Percentiles rank a stretch among this genome's conserved stretches.
Conservation (phyloP, 345 rosid species). For the Salix dunnii region DNA sequence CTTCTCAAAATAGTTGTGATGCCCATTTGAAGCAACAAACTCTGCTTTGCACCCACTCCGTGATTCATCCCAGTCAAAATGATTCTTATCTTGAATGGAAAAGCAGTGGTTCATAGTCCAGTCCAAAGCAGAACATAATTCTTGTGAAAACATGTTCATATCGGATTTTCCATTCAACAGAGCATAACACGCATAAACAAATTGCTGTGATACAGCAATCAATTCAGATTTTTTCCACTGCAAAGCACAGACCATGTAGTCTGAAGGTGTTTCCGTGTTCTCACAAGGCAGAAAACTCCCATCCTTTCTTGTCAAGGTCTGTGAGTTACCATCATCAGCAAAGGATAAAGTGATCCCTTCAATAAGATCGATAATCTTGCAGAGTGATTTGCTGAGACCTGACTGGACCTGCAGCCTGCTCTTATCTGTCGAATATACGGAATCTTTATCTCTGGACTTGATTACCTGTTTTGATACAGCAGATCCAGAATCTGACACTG, state of each 20-base stretch:
- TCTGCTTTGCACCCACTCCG: constrained; percentile 64
- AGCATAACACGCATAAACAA: constrained; percentile 65
- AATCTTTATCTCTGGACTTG: constrained; percentile 31
- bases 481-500: constrained; percentile 29
- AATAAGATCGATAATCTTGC: constrained; percentile 59
- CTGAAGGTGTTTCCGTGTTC: constrained; percentile 50
- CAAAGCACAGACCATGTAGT: constrained; percentile 67
- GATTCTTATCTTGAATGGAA: constrained; percentile 81
- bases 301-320: constrained; percentile 38
- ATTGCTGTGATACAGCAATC: constrained; percentile 41
- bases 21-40: constrained; percentile 13
- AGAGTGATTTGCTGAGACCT: constrained; percentile 51
- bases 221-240: constrained; percentile 92
- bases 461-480: constrained; percentile 20
- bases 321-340: constrained; percentile 18
- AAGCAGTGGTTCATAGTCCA: constrained; percentile 89
- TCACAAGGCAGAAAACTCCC: constrained; percentile 33
- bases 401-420: constrained; percentile 22
- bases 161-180: constrained; percentile 56
- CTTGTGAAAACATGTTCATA: constrained; percentile 53
- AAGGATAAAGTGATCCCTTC: constrained; percentile 53
- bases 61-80: constrained; percentile 64
- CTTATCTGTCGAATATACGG: constrained; percentile 22
- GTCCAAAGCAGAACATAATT: constrained; percentile 56
- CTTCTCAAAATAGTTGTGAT: constrained; percentile 17